A percentile compares a stretch with the other conserved stretches of the same genome.
phyloP scores from a whole-genome alignment of 208 protist genomes.

The Trypanosoma lewisi region DNA sequence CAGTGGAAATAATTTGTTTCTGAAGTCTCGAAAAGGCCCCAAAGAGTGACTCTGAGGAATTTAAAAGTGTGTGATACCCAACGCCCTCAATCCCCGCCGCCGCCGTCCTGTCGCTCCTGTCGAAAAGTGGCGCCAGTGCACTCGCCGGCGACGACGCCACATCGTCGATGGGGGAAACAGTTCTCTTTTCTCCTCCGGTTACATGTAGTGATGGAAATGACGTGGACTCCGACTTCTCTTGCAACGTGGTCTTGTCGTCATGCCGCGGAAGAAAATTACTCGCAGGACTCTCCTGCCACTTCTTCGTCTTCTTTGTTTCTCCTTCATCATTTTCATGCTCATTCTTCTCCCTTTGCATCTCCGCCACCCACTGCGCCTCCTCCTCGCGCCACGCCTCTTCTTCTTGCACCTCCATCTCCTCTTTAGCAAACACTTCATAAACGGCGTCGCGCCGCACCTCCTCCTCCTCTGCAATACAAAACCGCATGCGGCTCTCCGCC shows the following conservation, averaged over 20 bases:
- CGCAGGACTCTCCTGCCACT: neutral
- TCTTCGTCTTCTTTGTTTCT: neutral
- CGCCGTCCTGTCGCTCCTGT: neutral
- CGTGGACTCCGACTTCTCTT: no score
- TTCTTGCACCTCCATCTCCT: conserved; percentile 27
- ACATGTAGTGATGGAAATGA: neutral
- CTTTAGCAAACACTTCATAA: conserved; percentile 27
- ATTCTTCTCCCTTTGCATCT: neutral
- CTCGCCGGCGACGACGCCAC: conserved; percentile 2
- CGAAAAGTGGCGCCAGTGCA: conserved; percentile 15
- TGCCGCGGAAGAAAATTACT: no score
- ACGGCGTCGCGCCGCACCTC: conserved; percentile 22
- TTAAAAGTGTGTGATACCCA: conserved; percentile 11
- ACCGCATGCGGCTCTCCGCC: neutral
- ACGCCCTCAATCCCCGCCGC: neutral
- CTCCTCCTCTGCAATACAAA: conserved; percentile 11
- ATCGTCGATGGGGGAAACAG: neutral
- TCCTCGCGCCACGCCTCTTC: conserved; percentile 43
- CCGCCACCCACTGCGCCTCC: conserved; percentile 29
- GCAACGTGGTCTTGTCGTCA: no score
- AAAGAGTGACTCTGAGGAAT: conserved; percentile 31
- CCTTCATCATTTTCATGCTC: neutral
- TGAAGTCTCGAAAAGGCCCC: conserved; percentile 41
- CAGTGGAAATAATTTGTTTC: conserved; percentile 29
- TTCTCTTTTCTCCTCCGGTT: conserved; percentile 2